phyloP scores from a whole-genome alignment of 2,329 filamentous ascomycete species.

The Grosmannia clavigera region DNA sequence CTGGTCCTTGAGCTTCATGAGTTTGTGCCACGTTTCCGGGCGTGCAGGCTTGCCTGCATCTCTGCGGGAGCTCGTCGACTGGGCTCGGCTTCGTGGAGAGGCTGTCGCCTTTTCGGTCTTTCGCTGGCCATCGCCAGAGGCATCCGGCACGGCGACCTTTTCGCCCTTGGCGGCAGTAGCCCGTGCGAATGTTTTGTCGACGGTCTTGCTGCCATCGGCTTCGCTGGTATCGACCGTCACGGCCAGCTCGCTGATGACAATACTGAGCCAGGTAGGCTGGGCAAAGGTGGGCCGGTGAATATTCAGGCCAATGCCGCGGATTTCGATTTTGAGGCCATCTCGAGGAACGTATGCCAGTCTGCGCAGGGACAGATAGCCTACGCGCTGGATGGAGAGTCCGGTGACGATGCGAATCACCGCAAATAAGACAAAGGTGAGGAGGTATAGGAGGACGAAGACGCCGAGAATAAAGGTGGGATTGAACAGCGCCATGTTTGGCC shows the following conservation, averaged over 20 bases:
- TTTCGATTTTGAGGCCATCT: slow-evolving; percentile 81
- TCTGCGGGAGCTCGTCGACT: slow-evolving; percentile 15
- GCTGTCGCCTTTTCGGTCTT: not conserved
- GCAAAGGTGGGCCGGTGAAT: slow-evolving; percentile 92
- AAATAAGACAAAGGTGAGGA: slow-evolving; percentile 86
- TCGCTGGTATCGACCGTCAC: slow-evolving; percentile 69
- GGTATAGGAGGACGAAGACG: slow-evolving; percentile 72
- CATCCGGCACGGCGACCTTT: not conserved
- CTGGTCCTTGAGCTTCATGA: slow-evolving; percentile 69
- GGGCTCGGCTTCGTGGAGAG: not conserved
- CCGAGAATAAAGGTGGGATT: slow-evolving; percentile 78
- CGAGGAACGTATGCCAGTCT: slow-evolving; percentile 80
- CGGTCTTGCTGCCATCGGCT: slow-evolving; percentile 38
- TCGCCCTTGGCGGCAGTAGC: slow-evolving; percentile 10
- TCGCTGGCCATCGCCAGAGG: not conserved
- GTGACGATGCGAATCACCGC: slow-evolving; percentile 86
- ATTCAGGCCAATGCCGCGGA: slow-evolving; percentile 76
- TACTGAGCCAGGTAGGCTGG: slow-evolving; percentile 90
- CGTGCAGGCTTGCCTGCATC: slow-evolving; percentile 25
- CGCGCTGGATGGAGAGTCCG: slow-evolving; percentile 86
- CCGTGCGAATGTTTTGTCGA: slow-evolving; percentile 16
- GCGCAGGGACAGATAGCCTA: slow-evolving; percentile 85
- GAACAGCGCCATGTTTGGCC: slow-evolving; percentile 45
- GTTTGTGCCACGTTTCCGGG: slow-evolving; percentile 67
- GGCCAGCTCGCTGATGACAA: slow-evolving; percentile 75